Evolutionary conservation across 352 stramenopile genomes (phyloP).

Genomic region (Phytophthora chlamydospora): DNA sequence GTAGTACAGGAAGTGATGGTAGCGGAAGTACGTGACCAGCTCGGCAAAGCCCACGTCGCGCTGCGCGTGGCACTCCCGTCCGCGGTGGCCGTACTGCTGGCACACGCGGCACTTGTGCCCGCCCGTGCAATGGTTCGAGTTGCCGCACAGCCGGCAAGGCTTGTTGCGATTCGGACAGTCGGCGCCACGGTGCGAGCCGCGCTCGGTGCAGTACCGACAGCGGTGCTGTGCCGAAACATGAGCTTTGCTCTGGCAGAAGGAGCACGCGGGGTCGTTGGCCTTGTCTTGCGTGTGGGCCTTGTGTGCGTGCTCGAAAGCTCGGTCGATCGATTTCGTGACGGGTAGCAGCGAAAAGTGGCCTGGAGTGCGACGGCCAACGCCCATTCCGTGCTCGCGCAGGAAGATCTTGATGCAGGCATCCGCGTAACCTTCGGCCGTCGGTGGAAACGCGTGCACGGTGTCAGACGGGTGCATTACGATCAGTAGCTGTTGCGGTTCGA

Average conservation of each 20-base stretch:
- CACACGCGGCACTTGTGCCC: constrained; percentile 85
- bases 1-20: constrained; percentile 90
- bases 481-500: constrained; percentile 77
- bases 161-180: constrained; percentile 78
- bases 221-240: constrained; percentile 78
- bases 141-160: constrained; percentile 72
- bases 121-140: constrained; percentile 77
- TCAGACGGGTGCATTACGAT: constrained; percentile 89
- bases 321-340: constrained; percentile 77
- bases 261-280: constrained; percentile 44
- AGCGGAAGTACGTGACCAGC: constrained; percentile 86
- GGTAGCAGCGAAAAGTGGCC: constrained; percentile 81
- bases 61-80: constrained; percentile 83
- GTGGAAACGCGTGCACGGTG: constrained; percentile 82
- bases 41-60: constrained; percentile 82
- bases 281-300: constrained; percentile 46
- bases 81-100: constrained; percentile 83
- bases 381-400: constrained; percentile 68
- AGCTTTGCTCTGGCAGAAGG: constrained; percentile 65
- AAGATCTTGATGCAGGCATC: constrained; percentile 88
- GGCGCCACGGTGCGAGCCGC: constrained; percentile 72
- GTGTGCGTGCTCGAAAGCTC: constrained; percentile 71
- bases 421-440: constrained; percentile 80
- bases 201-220: constrained; percentile 84
- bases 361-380: constrained; percentile 67